A percentile compares a stretch with the other conserved stretches of the same genome.
These are phyloP conservation scores for Aspergillus transmontanensis DNA, from an alignment of 2,329 filamentous ascomycete species.

Conservation along the genomic window DNA sequence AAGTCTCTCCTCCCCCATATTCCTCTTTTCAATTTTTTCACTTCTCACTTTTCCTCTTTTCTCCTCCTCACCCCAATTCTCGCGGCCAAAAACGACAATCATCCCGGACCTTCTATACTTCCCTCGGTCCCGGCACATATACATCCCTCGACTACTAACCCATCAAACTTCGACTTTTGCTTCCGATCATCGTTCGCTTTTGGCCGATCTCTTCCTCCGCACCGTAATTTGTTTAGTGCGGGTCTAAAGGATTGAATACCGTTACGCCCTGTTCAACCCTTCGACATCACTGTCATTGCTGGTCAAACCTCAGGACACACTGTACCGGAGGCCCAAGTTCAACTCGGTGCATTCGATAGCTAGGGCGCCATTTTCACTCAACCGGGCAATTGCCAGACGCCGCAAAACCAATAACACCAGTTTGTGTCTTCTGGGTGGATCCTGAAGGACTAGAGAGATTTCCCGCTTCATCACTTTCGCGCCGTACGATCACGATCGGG, in stretches of 20 bases:
- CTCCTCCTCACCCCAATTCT: conserved; percentile 28
- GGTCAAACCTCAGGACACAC: background rate
- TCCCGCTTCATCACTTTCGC: conserved; percentile 29
- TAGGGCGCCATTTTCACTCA: conserved; percentile 20
- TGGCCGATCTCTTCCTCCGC: conserved; percentile 17
- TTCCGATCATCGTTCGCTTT: conserved; percentile 22
- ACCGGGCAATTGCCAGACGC: conserved; percentile 22
- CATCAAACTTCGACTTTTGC: conserved; percentile 7
- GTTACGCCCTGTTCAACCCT: conserved; percentile 3
- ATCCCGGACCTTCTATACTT: conserved; percentile 17
- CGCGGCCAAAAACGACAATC: conserved; percentile 27
- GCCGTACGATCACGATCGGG: conserved; percentile 47
- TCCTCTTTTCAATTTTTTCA: conserved; percentile 21
- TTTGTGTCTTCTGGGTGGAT: conserved; percentile 8
- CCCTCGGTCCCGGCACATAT: conserved; percentile 18
- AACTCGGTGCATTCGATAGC: conserved; percentile 22
- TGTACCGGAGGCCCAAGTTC: conserved; percentile 1
- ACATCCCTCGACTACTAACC: conserved; percentile 13
- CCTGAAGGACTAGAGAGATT: conserved; percentile 22
- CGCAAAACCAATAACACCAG: conserved; percentile 20
- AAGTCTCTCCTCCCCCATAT: conserved; percentile 28
- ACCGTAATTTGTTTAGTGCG: background rate
- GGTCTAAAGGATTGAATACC: conserved; percentile 9
- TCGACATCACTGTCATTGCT: background rate
- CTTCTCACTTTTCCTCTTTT: conserved; percentile 18